phyloP scores from a whole-genome alignment of 2,329 filamentous ascomycete species.

The Alternaria sp. region DNA sequence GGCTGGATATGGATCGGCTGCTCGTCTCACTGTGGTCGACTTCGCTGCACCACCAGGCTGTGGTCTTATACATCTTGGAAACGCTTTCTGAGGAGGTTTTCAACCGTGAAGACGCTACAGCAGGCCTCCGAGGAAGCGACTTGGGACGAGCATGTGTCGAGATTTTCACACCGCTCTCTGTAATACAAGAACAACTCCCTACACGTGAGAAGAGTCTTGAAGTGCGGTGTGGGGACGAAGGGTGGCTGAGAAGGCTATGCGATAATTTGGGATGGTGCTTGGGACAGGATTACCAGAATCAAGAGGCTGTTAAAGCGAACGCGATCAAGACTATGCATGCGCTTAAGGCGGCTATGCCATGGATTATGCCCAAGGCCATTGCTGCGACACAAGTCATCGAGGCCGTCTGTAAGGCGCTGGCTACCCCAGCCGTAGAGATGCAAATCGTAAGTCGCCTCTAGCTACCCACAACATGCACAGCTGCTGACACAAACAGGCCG shows the following conservation, averaged over 20 bases:
- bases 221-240: conserved; percentile 80
- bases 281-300: conserved; percentile 69
- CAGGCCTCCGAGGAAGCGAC: conserved; percentile 81
- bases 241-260: conserved; percentile 84
- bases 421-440: conserved; percentile 47
- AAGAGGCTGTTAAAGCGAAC: conserved; percentile 73
- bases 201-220: conserved; percentile 73
- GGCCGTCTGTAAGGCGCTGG: conserved; percentile 51
- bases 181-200: conserved; percentile 79
- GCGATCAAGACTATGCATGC: conserved; percentile 80
- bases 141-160: conserved; percentile 92
- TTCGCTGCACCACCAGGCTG: conserved; percentile 75
- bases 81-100: conserved; percentile 95
- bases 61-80: conserved; percentile 89
- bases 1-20: conserved; percentile 92
- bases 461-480: not conserved
- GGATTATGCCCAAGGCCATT: conserved; percentile 87
- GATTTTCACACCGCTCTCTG: conserved; percentile 82
- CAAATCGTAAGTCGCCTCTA: conserved; percentile 41
- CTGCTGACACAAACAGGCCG: conserved; percentile 51
- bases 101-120: conserved; percentile 86
- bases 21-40: conserved; percentile 81
- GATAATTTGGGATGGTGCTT: conserved; percentile 78
- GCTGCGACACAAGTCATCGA: conserved; percentile 60
- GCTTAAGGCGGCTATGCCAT: conserved; percentile 80